phyloP scores from a whole-genome alignment of 352 stramenopile genomes.

The Phytophthora aleatoria region DNA sequence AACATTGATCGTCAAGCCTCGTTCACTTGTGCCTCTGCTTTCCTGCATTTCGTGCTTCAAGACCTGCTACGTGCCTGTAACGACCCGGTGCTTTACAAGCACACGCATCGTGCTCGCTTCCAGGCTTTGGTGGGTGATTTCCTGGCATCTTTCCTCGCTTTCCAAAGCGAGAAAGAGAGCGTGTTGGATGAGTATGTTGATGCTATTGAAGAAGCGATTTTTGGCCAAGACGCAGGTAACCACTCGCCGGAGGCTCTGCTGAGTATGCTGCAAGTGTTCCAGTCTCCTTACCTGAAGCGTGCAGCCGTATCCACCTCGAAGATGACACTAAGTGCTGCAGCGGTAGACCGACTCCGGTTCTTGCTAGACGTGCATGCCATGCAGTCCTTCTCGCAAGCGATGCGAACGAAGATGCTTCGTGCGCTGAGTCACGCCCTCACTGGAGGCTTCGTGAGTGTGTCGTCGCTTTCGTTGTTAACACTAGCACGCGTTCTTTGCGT shows the following conservation, averaged over 20 bases:
- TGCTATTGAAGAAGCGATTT: constrained; percentile 54
- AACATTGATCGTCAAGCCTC: constrained; percentile 31
- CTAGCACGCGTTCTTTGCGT: constrained; percentile 57
- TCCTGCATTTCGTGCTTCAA: constrained; percentile 60
- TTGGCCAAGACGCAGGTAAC: constrained; percentile 46
- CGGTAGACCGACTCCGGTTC: constrained; percentile 63
- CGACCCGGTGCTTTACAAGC: constrained; percentile 81
- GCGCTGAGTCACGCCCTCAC: constrained; percentile 61
- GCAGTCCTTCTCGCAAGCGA: constrained; percentile 74
- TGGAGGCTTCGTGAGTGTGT: constrained; percentile 47
- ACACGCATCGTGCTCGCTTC: constrained; percentile 40
- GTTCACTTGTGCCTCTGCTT: constrained; percentile 48
- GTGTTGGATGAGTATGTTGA: constrained; percentile 39
- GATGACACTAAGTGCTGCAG: constrained; percentile 34
- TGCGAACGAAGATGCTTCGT: constrained; percentile 55
- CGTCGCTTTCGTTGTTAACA: constrained; percentile 40
- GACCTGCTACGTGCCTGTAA: constrained; percentile 62
- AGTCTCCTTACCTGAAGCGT: constrained; percentile 31
- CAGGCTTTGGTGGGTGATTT: constrained; percentile 43
- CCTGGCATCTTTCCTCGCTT: constrained; percentile 43
- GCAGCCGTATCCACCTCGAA: constrained; percentile 4
- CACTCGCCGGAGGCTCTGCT: constrained; percentile 79
- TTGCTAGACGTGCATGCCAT: constrained; percentile 78
- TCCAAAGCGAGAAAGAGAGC: constrained; percentile 25
- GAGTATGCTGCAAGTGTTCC: constrained; percentile 68